These are phyloP conservation scores for Flaveria floridana DNA, from an alignment of 140 eudicot genomes.

Conservation along the genomic window DNA sequence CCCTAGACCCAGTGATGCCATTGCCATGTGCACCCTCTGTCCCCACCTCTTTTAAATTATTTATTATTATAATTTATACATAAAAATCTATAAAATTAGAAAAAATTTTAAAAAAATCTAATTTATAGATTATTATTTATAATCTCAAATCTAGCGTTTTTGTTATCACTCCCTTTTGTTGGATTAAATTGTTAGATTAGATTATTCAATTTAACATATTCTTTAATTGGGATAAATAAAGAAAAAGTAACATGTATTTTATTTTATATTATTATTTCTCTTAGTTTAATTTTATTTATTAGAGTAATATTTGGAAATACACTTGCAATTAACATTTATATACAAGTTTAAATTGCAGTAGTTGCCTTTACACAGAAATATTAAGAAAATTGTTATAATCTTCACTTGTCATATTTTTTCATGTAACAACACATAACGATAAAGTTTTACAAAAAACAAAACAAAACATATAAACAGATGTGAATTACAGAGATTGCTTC, in stretches of 20 bases:
- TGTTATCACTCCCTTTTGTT: neutral
- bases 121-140: neutral
- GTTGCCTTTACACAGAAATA: neutral
- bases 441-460: neutral
- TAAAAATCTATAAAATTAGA: too few relatives aligned
- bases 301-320: too few relatives aligned
- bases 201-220: too few relatives aligned
- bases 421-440: neutral
- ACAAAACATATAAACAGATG: neutral
- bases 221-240: too few relatives aligned
- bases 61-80: too few relatives aligned
- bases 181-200: too few relatives aligned
- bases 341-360: neutral
- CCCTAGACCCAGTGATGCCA: slow-evolving; percentile 27
- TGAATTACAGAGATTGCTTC: neutral
- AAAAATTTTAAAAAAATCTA: too few relatives aligned
- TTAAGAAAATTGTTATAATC: neutral
- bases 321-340: neutral
- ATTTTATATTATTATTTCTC: too few relatives aligned
- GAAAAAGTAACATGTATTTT: neutral
- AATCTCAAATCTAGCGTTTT: neutral
- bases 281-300: too few relatives aligned
- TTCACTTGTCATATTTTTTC: neutral
- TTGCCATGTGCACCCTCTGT: slow-evolving; percentile 31
- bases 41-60: slow-evolving; percentile 1